These are phyloP conservation scores for Saccharomycopsis sp. DNA, from an alignment of 805 yeast species.

Conservation along the genomic window DNA sequence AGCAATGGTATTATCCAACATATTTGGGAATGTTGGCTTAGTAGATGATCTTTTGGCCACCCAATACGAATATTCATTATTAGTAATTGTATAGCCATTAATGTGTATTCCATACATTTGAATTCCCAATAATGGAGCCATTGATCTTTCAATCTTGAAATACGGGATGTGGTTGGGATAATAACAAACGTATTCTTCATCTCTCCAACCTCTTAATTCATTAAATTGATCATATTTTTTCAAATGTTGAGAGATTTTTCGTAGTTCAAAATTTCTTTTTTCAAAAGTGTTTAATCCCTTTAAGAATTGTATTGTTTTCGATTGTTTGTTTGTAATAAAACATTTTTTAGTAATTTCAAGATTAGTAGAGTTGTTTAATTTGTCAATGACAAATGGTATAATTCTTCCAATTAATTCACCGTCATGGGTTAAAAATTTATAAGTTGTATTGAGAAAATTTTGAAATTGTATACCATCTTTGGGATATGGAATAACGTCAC, in stretches of 20 bases:
- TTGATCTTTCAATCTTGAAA: constrained; percentile 66
- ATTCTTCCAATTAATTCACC: constrained; percentile 28
- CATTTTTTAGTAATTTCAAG: constrained; percentile 8
- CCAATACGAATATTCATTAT: constrained; percentile 46
- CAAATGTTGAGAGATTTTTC: constrained; percentile 33
- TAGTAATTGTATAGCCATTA: constrained; percentile 68
- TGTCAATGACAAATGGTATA: constrained; percentile 23
- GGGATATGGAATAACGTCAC: no score
- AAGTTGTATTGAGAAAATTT: no score
- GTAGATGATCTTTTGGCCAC: constrained; percentile 68
- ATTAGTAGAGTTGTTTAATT: constrained; percentile 19
- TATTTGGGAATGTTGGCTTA: constrained; percentile 84
- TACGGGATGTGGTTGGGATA: constrained; percentile 47
- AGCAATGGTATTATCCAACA: constrained; percentile 89
- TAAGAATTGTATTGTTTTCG: constrained; percentile 24
- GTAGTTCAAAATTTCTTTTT: constrained; percentile 32
- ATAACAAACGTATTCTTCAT: constrained; percentile 71
- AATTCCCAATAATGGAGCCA: constrained; percentile 73
- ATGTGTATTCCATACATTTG: constrained; percentile 86
- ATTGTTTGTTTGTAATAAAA: constrained; percentile 22
- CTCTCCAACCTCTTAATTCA: constrained; percentile 65
- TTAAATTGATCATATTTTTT: constrained; percentile 26
- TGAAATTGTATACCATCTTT: no score
- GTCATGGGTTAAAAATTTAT: constrained; percentile 26
- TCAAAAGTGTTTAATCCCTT: constrained; percentile 29